Evolutionary conservation across 805 yeast species (phyloP), one percentile per base, ranked within the genome.

Genomic region (Debaryomyces tyrocola): DNA sequence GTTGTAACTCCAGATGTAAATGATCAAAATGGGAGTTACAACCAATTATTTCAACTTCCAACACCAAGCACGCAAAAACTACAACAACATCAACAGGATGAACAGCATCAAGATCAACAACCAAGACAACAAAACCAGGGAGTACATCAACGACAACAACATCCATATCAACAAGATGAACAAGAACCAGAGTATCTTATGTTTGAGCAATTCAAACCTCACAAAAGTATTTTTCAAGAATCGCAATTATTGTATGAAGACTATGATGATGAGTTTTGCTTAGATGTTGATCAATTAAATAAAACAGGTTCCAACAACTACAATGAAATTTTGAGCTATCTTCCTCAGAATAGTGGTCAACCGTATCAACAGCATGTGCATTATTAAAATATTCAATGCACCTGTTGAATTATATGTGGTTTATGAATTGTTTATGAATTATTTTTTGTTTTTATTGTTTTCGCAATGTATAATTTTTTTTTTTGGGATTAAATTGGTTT

Each of bases 201-300:
- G 7, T 48, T 48, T 46, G 54, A 48, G 15, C 53, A 44, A 44
- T 45, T 45, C 21, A 18, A 37, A 33, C 29, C 35, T 14, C 31
- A 27, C 6, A 29, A 18, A 20, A 39, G 28, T 20, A 6, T 6
- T n/a, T 39, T 11, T 17, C 10, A 39, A 15, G 24, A 39, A 6
- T 20, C 15, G 12, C 20, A 28, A n/a, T 5, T 39, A 20, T 24
- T 39, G n/a, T 29, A 45, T 20, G 66, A 59, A 12, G 75, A 71
- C 50, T 71, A 69, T 50, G 77, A 72, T 49, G 77, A 72, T 47
- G 75, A 70, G 31, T 72, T 54, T 50, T 72, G 78, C 54, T 64
- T 72, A 45, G 77, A 72, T 51, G 57, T 66, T 11, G 77, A 72
- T 45, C 77, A 73, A 54, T 63, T 71, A 61, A 62, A 63, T 36